phyloP scores from a whole-genome alignment of 2,329 filamentous ascomycete species.

The Aspergillus sp. region DNA sequence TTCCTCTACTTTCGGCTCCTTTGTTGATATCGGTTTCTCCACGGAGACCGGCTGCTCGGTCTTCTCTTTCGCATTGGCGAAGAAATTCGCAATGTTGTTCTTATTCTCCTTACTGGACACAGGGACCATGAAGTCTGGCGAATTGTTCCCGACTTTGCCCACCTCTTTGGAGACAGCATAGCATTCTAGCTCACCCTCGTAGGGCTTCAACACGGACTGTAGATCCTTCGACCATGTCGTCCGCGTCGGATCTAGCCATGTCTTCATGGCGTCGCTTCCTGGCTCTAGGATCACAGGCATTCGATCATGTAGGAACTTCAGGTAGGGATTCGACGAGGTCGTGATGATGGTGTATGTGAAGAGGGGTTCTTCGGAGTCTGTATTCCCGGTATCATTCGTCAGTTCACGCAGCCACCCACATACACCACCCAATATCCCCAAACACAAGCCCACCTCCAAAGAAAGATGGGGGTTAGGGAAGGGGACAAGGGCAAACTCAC shows the following conservation, averaged over 20 bases:
- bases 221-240: conserved; percentile 75
- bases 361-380: conserved; percentile 64
- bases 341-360: conserved; percentile 96
- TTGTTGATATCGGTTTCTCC: not conserved
- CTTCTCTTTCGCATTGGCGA: conserved; percentile 57
- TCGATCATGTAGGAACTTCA: conserved; percentile 85
- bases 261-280: conserved; percentile 66
- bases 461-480: too few relatives aligned
- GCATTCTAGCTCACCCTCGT: conserved; percentile 72
- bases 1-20: conserved; percentile 24
- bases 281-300: conserved; percentile 93
- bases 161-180: conserved; percentile 88
- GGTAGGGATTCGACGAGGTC: conserved; percentile 76
- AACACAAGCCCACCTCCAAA: not conserved
- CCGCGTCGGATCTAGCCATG: conserved; percentile 74
- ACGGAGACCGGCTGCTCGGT: conserved; percentile 18
- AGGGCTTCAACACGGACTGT: conserved; percentile 77
- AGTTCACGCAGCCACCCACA: not conserved
- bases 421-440: too few relatives aligned
- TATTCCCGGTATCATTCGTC: not conserved
- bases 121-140: conserved; percentile 77
- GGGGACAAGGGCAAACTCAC: conserved; percentile 37
- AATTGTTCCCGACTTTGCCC: conserved; percentile 91
- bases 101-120: conserved; percentile 85
- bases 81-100: conserved; percentile 92